These are phyloP conservation scores for Psidium friedrichsthalianum DNA, from an alignment of 345 rosid genomes.

Conservation along the genomic window DNA sequence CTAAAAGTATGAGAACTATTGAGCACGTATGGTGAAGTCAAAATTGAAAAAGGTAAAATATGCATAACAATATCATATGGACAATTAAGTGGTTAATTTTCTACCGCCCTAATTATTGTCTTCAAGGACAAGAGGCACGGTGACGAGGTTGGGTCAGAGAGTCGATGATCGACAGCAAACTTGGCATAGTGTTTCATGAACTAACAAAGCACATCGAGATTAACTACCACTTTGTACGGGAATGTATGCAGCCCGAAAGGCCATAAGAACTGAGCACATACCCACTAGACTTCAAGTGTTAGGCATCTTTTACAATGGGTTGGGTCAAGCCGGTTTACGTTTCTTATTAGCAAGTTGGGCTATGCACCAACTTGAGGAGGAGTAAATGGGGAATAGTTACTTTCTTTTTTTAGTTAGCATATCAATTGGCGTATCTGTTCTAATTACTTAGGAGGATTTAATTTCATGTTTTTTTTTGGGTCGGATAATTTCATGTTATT, in stretches of 20 bases:
- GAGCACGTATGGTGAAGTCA: not conserved
- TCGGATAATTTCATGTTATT: not conserved
- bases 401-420: not conserved
- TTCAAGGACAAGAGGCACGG: not conserved
- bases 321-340: not conserved
- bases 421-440: not conserved
- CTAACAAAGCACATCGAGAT: not conserved
- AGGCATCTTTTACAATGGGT: not conserved
- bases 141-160: not conserved
- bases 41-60: not conserved
- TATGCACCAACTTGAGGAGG: not conserved
- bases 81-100: not conserved
- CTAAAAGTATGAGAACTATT: not conserved
- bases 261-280: not conserved
- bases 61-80: not conserved
- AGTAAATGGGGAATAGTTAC: not conserved
- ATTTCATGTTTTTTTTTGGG: not conserved
- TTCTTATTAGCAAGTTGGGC: not conserved
- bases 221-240: not conserved
- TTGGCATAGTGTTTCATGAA: not conserved
- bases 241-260: not conserved
- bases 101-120: not conserved
- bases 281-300: not conserved
- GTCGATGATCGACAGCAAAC: not conserved
- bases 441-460: not conserved